These are phyloP conservation scores for Boletus fagicola DNA, from an alignment of 768 basidiomycete species.

Conservation along the genomic window DNA sequence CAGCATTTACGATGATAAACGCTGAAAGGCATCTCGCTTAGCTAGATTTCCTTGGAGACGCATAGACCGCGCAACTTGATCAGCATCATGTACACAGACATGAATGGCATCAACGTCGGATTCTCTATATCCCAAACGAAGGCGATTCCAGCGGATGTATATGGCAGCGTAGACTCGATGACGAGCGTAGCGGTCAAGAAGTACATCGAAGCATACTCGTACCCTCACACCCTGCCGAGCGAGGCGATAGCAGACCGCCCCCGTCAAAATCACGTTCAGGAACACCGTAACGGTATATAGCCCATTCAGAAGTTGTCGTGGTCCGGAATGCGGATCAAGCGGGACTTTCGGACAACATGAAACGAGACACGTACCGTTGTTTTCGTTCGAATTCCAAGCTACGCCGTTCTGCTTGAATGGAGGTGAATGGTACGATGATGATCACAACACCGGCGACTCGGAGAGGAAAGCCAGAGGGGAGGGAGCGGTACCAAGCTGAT, in stretches of 20 bases:
- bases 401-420: slow-evolving; percentile 73
- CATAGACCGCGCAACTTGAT: slow-evolving; percentile 4
- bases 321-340: background rate
- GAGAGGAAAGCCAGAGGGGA: slow-evolving; percentile 61
- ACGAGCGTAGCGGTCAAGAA: slow-evolving; percentile 1
- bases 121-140: slow-evolving; percentile 1
- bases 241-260: too few relatives aligned
- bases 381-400: slow-evolving; percentile 61
- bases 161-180: slow-evolving; percentile 17
- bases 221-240: background rate
- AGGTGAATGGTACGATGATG: slow-evolving; percentile 60
- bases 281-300: too few relatives aligned
- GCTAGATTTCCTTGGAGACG: background rate
- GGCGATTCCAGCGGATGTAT: slow-evolving; percentile 5
- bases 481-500: slow-evolving; percentile 57
- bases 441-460: slow-evolving; percentile 68
- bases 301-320: too few relatives aligned
- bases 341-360: background rate
- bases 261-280: too few relatives aligned
- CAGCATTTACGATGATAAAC: slow-evolving; percentile 13
- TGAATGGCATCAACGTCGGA: background rate
- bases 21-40: background rate
- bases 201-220: slow-evolving; percentile 5
- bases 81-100: background rate
- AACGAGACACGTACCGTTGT: slow-evolving; percentile 49